Conservation (phyloP, 306 rosid species). For the Arachis stenosperma region DNA sequence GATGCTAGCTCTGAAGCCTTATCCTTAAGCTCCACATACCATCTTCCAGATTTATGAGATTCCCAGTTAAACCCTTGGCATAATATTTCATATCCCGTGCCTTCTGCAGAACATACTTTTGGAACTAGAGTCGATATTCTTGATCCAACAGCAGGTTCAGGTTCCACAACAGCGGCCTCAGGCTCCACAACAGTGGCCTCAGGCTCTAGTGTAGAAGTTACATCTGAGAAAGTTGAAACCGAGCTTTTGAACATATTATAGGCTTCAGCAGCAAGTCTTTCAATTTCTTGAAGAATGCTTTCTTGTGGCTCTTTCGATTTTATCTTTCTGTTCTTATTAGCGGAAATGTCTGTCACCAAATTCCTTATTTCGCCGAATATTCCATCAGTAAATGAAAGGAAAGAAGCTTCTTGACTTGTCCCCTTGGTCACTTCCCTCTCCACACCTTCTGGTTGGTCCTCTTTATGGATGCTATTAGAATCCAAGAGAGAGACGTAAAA, state of each 20-base stretch:
- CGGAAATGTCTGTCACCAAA: conserved; percentile 56
- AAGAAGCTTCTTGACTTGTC: conserved; percentile 42
- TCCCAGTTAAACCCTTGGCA: conserved; percentile 98
- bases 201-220: conserved; percentile 34
- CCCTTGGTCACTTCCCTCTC: conserved; percentile 42
- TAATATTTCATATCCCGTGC: conserved; percentile 79
- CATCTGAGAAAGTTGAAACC: conserved; percentile 52
- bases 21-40: conserved; percentile 75
- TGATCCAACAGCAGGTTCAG: conserved; percentile 13
- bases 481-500: conserved; percentile 68
- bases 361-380: conserved; percentile 62
- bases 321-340: conserved; percentile 50
- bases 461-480: conserved; percentile 40
- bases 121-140: conserved; percentile 32
- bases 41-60: conserved; percentile 78
- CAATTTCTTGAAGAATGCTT: conserved; percentile 72
- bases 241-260: conserved; percentile 72
- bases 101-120: conserved; percentile 59
- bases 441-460: conserved; percentile 40
- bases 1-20: conserved; percentile 68
- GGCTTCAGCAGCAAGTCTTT: conserved; percentile 86
- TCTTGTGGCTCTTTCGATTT: conserved; percentile 61
- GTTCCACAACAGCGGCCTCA: not conserved
- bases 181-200: not conserved
- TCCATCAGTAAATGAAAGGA: conserved; percentile 51